Conservation (phyloP, 2,329 filamentous ascomycete species). For the Cercospora sp. region DNA sequence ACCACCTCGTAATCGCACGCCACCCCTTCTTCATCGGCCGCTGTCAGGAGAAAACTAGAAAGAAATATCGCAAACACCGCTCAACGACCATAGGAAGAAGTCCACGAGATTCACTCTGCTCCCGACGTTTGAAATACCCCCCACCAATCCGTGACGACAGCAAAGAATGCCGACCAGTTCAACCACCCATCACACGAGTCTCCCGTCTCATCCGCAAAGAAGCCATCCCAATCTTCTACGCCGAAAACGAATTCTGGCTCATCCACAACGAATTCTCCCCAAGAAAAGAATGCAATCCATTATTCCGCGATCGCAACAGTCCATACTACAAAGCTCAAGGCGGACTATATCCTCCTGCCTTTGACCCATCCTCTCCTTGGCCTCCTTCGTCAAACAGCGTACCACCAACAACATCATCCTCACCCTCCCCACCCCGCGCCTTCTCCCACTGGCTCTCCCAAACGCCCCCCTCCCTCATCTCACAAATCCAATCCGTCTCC, state of each 20-base stretch:
- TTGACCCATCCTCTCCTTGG: background rate
- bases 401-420: too few species aligned
- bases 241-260: background rate
- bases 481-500: background rate
- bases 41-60: background rate
- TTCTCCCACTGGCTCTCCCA: background rate
- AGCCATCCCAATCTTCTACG: background rate
- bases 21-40: background rate
- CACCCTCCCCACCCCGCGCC: too few species aligned
- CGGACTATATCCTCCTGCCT: background rate
- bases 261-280: background rate
- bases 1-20: background rate
- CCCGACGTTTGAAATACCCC: background rate
- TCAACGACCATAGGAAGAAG: background rate
- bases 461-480: background rate
- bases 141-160: background rate
- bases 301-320: background rate
- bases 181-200: background rate
- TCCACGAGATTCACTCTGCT: background rate
- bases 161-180: background rate
- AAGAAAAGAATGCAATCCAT: too few species aligned
- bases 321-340: background rate
- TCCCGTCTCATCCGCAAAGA: background rate
- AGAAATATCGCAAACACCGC: background rate
- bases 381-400: too few species aligned